Evolutionary conservation across 306 rosid species (phyloP).

Genomic region (Castanopsis chinensis): DNA sequence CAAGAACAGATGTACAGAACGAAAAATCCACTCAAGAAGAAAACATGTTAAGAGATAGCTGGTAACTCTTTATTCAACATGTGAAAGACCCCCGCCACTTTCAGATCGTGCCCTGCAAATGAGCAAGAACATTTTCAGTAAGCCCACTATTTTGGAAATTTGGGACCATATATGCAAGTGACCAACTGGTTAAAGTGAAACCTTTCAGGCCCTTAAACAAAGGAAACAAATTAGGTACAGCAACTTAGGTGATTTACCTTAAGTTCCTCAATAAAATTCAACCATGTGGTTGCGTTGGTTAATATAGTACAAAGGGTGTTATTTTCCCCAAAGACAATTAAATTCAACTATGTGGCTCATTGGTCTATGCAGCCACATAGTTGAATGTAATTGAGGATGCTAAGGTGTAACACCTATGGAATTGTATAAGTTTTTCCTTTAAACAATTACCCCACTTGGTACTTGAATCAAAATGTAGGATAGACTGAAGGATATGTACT

Average conservation of each 20-base stretch:
- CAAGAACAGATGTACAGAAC: not conserved
- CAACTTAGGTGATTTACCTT: too few species aligned
- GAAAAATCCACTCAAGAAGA: not conserved
- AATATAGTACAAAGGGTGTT: too few species aligned
- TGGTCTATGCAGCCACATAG: too few species aligned
- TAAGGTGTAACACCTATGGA: too few species aligned
- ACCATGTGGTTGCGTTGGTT: too few species aligned
- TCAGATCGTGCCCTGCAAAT: slow-evolving; percentile 73
- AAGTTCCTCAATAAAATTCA: too few species aligned
- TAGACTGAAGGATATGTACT: not conserved
- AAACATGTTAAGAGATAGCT: not conserved
- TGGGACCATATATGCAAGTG: not conserved
- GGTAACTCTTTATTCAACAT: slow-evolving; percentile 51
- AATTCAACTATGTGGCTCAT: too few species aligned
- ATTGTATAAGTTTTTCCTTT: too few species aligned
- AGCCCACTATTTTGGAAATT: not conserved
- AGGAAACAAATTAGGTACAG: not conserved
- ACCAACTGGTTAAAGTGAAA: not conserved
- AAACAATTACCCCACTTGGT: not conserved
- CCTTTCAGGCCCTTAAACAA: not conserved
- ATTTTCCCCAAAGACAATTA: too few species aligned
- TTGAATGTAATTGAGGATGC: too few species aligned
- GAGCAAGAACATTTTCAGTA: not conserved
- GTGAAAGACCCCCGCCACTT: slow-evolving; percentile 79
- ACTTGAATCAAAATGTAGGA: not conserved